Evolutionary conservation across 495 filamentous ascomycete species (phyloP), one percentile per base, ranked within the genome.

Genomic region (Neurospora sp.): DNA sequence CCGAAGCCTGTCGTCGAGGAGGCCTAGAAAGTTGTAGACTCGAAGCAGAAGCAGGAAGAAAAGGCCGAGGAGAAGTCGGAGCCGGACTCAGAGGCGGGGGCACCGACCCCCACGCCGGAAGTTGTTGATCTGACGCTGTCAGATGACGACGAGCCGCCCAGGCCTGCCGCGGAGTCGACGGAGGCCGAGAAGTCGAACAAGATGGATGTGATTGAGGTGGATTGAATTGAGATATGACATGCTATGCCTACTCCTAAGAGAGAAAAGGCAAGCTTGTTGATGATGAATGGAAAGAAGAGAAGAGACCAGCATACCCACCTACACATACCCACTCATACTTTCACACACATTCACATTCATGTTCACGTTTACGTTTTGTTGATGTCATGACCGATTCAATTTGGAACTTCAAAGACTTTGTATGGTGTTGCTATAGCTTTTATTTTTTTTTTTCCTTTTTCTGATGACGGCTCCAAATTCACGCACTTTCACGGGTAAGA

Each of bases 41-140:
- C 28, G 54, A 66, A 28, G 54, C 28, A 34, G 54, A 28, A 66
- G 48, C 48, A 59, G 3, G 54, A 66, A 15, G 28, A 66, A 66
- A 66, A 34, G 11, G 28, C 15, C 54, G 15, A 8, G 11, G 11
- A 59, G 21, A 59, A 28, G 21, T 28, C 48, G 21, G 48, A 28
- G n/a, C 7, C 11, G 48, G 54, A 66, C 54, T 66, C 28, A 9
- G 54, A 19, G 24, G 17, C 28, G 54, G 54, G 24, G 54, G 31
- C 15, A 17, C 48, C 13, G 24, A 59, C 24, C 48, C 48, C 48
- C 24, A 13, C 84, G 7, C 80, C 87, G 19, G 86, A 89, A 69
- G 87, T 96, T n/a, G 93, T 96, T 72, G 94, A 97, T 77, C 86
- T 96, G 72, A 95, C 92, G 2, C 83, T 89, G 3, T 93, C 91